These are phyloP conservation scores for Fusarium chuoi DNA, from an alignment of 2,329 filamentous ascomycete species.

Conservation along the genomic window DNA sequence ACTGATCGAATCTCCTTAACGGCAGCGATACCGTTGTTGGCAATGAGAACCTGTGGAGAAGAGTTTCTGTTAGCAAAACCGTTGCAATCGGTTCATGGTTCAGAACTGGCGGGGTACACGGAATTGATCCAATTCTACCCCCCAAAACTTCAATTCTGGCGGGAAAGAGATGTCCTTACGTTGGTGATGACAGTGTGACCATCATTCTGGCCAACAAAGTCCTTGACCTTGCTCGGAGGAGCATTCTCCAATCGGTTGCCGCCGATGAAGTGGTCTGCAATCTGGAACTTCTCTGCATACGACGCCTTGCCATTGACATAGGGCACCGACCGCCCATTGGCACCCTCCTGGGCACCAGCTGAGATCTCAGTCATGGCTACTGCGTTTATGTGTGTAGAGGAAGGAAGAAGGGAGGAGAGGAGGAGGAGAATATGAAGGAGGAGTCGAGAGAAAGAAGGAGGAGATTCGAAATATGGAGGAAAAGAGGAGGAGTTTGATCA, in stretches of 20 bases:
- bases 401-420: slow-evolving; percentile 1
- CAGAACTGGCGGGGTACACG: slow-evolving; percentile 16
- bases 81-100: not conserved
- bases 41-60: slow-evolving; percentile 83
- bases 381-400: slow-evolving; percentile 37
- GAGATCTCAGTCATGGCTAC: slow-evolving; percentile 61
- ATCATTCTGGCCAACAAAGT: slow-evolving; percentile 89
- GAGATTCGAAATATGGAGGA: slow-evolving; percentile 18
- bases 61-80: slow-evolving; percentile 24
- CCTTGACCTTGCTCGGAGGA: slow-evolving; percentile 87
- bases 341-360: slow-evolving; percentile 52
- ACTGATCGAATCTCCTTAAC: slow-evolving; percentile 99
- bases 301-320: slow-evolving; percentile 68
- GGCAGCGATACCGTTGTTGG: slow-evolving; percentile 99
- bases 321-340: slow-evolving; percentile 62
- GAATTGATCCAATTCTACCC: not conserved
- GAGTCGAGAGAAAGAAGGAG: slow-evolving; percentile 22
- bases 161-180: slow-evolving; percentile 64
- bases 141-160: not conserved
- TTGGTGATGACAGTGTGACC: slow-evolving; percentile 99
- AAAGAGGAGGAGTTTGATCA: slow-evolving; percentile 32
- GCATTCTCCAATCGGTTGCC: slow-evolving; percentile 89
- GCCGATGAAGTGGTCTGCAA: slow-evolving; percentile 95
- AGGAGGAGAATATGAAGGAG: slow-evolving; percentile 27
- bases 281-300: slow-evolving; percentile 82